Conservation (phyloP, 164 flowering plant genomes). For the Vitis cinerea region DNA sequence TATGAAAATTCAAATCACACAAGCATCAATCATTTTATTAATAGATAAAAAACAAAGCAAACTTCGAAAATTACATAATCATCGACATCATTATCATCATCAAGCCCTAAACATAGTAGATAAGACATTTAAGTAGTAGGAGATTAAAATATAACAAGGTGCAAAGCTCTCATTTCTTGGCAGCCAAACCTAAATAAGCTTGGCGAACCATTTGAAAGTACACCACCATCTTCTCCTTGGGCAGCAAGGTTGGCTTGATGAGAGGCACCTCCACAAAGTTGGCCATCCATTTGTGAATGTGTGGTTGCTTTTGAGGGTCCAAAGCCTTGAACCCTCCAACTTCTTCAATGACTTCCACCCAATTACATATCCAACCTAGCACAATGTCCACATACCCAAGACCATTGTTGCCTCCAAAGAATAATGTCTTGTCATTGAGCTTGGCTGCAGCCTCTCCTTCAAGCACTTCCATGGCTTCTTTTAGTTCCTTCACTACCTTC, state of each 20-base stretch:
- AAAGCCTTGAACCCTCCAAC: not conserved
- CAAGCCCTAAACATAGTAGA: too few species aligned
- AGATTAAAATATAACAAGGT: too few species aligned
- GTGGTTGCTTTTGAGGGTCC: not conserved
- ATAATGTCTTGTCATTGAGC: conserved; percentile 8
- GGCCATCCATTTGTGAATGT: not conserved
- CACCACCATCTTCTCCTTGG: not conserved
- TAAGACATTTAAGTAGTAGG: too few species aligned
- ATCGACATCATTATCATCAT: too few species aligned
- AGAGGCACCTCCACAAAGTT: not conserved
- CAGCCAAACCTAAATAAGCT: not conserved
- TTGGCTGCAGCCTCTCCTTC: not conserved
- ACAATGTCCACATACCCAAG: conserved; percentile 5
- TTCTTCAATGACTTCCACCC: conserved; percentile 6
- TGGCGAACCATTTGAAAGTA: not conserved
- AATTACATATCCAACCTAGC: conserved; percentile 1
- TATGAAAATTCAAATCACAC: too few species aligned
- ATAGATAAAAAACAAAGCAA: too few species aligned
- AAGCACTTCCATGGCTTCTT: conserved; percentile 2
- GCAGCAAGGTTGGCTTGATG: not conserved
- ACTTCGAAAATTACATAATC: too few species aligned
- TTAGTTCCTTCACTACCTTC: conserved; percentile 1
- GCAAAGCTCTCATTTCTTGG: not conserved
- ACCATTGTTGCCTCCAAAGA: conserved; percentile 1
- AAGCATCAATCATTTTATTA: too few species aligned